phyloP scores from a whole-genome alignment of 1,284 basidiomycete genomes.

The Melampsora medusae region DNA sequence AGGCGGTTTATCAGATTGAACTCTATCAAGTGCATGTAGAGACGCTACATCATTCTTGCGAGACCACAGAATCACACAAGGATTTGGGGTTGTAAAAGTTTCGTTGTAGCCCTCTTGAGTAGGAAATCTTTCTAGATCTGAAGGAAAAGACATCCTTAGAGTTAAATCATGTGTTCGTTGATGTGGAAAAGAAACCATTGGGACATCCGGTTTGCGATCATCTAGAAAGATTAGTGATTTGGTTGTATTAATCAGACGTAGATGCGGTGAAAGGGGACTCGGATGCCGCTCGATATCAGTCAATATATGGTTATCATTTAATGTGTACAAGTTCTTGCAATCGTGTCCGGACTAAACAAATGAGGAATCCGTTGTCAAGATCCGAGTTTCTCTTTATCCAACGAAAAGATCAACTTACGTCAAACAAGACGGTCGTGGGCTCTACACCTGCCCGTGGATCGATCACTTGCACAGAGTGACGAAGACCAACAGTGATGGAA shows the following conservation, averaged over 20 bases:
- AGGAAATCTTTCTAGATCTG: conserved; percentile 12
- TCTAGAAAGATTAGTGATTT: conserved; percentile 15
- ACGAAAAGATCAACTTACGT: not conserved
- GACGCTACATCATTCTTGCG: conserved; percentile 18
- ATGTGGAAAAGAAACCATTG: conserved; percentile 12
- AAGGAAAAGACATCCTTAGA: conserved; percentile 19
- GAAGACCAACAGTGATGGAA: conserved; percentile 31
- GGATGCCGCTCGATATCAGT: conserved; percentile 40
- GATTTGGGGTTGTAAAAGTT: not conserved
- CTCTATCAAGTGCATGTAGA: conserved; percentile 5
- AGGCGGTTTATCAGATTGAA: conserved; percentile 14
- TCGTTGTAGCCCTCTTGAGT: not conserved
- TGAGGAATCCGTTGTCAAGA: not conserved
- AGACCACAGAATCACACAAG: conserved; percentile 33
- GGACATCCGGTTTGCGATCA: conserved; percentile 19
- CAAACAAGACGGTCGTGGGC: not conserved
- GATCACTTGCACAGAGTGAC: conserved; percentile 8
- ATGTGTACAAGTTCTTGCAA: conserved; percentile 19
- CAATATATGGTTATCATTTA: conserved; percentile 3
- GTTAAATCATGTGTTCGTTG: conserved; percentile 25
- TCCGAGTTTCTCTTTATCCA: too few species aligned
- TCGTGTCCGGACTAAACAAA: not conserved
- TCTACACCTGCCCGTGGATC: conserved; percentile 23
- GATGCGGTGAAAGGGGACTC: conserved; percentile 15
- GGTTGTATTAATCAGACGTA: conserved; percentile 31